A percentile compares a stretch with the other conserved stretches of the same genome.
Evolutionary conservation across 257 asterid species (phyloP).

Genomic region (Primulina tabacum): DNA sequence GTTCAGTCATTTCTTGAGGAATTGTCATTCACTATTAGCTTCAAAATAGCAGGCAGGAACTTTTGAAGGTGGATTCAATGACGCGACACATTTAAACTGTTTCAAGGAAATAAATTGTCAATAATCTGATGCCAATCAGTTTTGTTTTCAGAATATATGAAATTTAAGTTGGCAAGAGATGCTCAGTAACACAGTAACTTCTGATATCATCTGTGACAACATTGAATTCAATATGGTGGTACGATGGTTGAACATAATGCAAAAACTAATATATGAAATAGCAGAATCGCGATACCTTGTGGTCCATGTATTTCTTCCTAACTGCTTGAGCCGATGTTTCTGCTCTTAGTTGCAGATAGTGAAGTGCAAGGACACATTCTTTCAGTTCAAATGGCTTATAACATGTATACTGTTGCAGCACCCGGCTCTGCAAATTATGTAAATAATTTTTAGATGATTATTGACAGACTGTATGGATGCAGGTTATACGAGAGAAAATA

Average conservation of each 20-base stretch:
- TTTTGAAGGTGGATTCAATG: slow-evolving; percentile 31
- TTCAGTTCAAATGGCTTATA: slow-evolving; percentile 57
- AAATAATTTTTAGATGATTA: neutral
- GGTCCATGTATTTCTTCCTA: slow-evolving; percentile 45
- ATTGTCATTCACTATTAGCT: slow-evolving; percentile 30
- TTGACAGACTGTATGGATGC: neutral
- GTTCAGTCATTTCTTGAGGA: slow-evolving; percentile 4
- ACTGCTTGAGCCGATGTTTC: slow-evolving; percentile 36
- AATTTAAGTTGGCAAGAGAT: neutral
- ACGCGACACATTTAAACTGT: slow-evolving; percentile 51
- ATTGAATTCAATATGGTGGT: neutral
- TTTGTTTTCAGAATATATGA: neutral
- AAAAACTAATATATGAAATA: neutral
- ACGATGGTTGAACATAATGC: neutral
- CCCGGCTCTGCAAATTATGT: slow-evolving; percentile 43
- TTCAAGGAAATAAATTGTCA: slow-evolving; percentile 21
- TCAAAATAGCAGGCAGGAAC: slow-evolving; percentile 39
- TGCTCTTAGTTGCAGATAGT: slow-evolving; percentile 35
- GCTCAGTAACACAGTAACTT: neutral
- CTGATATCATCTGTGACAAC: too few relatives aligned
- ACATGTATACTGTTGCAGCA: slow-evolving; percentile 58
- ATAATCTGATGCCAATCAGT: neutral
- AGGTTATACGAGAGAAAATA: neutral
- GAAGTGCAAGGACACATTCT: slow-evolving; percentile 59
- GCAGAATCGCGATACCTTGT: slow-evolving; percentile 36